These are phyloP conservation scores for Pythium dissotocum DNA, from an alignment of 352 stramenopile genomes.

Conservation along the genomic window DNA sequence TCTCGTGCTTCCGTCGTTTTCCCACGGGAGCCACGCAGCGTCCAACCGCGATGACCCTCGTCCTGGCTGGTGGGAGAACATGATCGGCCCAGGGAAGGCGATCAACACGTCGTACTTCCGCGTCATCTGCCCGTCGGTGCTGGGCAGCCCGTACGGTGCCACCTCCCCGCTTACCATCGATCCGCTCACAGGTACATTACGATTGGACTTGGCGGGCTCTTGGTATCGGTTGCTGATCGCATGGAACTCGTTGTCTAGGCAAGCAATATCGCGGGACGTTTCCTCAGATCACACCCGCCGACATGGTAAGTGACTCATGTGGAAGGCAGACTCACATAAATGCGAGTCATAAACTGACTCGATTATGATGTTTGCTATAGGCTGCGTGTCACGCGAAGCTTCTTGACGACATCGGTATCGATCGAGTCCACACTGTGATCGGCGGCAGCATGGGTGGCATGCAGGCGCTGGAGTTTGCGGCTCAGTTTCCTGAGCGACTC, in stretches of 20 bases:
- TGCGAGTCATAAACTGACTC: neutral
- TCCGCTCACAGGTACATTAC: conserved; percentile 42
- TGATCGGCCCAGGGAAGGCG: conserved; percentile 82
- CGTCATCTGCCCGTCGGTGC: conserved; percentile 82
- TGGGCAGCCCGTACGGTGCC: conserved; percentile 84
- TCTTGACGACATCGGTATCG: conserved; percentile 74
- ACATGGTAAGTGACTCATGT: conserved; percentile 50
- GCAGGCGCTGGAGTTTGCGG: conserved; percentile 85
- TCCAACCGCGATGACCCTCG: conserved; percentile 80
- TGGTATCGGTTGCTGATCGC: neutral
- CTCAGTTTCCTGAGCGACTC: conserved; percentile 75
- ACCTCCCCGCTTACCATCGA: conserved; percentile 72
- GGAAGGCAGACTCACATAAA: neutral
- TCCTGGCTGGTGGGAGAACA: conserved; percentile 88
- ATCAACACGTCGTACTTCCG: conserved; percentile 90
- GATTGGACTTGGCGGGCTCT: neutral
- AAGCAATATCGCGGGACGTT: conserved; percentile 72
- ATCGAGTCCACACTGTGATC: conserved; percentile 80
- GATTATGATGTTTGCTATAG: conserved; percentile 17
- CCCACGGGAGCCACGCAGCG: conserved; percentile 82
- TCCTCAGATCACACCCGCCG: conserved; percentile 79
- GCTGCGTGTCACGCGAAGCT: conserved; percentile 74
- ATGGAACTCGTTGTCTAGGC: conserved; percentile 14
- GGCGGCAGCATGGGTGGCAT: conserved; percentile 89
- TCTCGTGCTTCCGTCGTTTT: conserved; percentile 84